Evolutionary conservation across 352 stramenopile species (phyloP).

Genomic region (Globisporangium abappressorium): DNA sequence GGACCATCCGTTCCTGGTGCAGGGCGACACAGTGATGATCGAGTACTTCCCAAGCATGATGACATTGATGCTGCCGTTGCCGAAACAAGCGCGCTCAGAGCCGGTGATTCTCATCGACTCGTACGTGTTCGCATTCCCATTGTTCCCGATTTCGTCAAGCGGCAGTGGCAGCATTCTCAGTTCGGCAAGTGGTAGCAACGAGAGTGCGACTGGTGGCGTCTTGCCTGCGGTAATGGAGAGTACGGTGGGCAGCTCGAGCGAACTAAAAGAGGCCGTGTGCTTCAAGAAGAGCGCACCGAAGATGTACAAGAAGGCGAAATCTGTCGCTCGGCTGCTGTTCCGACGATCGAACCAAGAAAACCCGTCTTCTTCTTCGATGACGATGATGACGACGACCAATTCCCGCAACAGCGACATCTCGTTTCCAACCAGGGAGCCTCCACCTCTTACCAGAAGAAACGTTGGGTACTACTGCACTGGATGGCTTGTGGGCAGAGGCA

Average conservation of each 20-base stretch:
- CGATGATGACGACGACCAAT: not conserved
- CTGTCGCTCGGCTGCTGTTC: conserved; percentile 58
- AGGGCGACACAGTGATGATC: conserved; percentile 34
- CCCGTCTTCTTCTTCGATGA: not conserved
- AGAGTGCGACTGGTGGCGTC: not conserved
- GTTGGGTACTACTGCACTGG: conserved; percentile 51
- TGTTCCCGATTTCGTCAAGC: not conserved
- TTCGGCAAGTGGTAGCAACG: not conserved
- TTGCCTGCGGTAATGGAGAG: conserved; percentile 29
- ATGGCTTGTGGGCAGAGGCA: conserved; percentile 54
- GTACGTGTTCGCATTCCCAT: conserved; percentile 28
- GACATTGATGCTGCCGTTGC: conserved; percentile 40
- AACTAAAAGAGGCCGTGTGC: conserved; percentile 58
- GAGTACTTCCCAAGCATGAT: conserved; percentile 53
- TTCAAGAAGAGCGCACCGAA: conserved; percentile 44
- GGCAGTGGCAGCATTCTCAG: not conserved
- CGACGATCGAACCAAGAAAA: conserved; percentile 5
- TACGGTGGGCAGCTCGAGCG: conserved; percentile 37
- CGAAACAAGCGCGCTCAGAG: conserved; percentile 18
- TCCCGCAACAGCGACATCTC: not conserved
- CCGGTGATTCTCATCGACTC: conserved; percentile 38
- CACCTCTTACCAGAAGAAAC: conserved; percentile 1
- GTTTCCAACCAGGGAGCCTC: not conserved
- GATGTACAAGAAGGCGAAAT: conserved; percentile 54
- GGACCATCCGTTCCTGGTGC: conserved; percentile 43